Evolutionary conservation across 148 eudicot genomes (phyloP), one percentile per base, ranked within the genome.

Genomic region (Polygonum maritimum): DNA sequence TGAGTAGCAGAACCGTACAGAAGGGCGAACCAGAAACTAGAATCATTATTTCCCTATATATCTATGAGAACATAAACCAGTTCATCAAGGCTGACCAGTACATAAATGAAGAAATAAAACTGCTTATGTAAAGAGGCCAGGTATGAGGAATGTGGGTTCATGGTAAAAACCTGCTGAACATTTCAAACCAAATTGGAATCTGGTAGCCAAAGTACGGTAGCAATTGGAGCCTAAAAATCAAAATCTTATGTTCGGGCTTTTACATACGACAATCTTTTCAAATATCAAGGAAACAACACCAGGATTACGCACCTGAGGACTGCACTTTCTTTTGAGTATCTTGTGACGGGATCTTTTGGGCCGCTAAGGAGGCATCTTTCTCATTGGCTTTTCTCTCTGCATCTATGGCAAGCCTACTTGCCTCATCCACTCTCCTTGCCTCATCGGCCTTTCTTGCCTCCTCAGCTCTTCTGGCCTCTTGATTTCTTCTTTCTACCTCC

Each of bases 301-400:
- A 3, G 40, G 33, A 63, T 13, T 63, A 33, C 69, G 13, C 79
- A 88, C 97, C 94, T 83, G 79, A 75, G 69, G 82, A 75, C 78
- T 79, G 85, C 55, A 70, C 78, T 76, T 35, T 84, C 79, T 69
- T 79, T 52, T 58, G 74, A 41, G 52, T 77, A 82, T 80, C 51
- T 62, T 21, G 72, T 52, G 80, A 76, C 62, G 49, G 63, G 74
- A 79, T 74, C 60, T 80, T 76, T 79, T 48, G 74, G 21, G 65
- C 40, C 38, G 62, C 78, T 47, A 74, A 75, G 78, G 88, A 87
- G 73, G 80, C 69, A 72, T 76, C 94, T 86, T 88, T 91, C 87
- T 90, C 82, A 74, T 86, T 88, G 77, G 83, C 81, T 85, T 73
- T 81, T 76, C 87, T 89, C 78, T 86, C 92, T 82, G 94, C 96